Percentiles rank a stretch among this genome's conserved stretches.
Evolutionary conservation across 345 rosid genomes (phyloP).

Genomic region (Populus nigra): DNA sequence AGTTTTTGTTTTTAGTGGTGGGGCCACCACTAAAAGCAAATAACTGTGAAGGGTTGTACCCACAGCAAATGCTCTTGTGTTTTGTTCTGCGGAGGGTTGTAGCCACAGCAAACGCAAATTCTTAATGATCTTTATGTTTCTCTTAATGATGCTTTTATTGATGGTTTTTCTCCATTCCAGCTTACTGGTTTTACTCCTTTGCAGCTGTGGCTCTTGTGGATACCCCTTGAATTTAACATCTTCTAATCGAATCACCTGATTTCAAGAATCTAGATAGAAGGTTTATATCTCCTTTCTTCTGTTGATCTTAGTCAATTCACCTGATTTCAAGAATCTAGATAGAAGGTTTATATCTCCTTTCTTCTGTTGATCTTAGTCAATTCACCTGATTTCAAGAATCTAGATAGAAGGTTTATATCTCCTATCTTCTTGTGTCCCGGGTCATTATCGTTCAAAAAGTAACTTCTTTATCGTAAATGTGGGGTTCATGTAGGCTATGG

Average conservation of each 20-base stretch:
- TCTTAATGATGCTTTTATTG: neutral
- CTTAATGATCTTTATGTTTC: neutral
- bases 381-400: conserved; percentile 51
- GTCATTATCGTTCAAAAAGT: conserved; percentile 41
- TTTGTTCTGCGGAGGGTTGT: no score
- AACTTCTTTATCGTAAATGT: conserved; percentile 64
- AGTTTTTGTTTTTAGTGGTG: no score
- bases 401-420: conserved; percentile 41
- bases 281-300: conserved; percentile 46
- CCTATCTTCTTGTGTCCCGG: conserved; percentile 47
- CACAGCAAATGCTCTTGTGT: no score
- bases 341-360: conserved; percentile 46
- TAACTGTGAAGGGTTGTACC: no score
- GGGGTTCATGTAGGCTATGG: conserved; percentile 64
- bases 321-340: conserved; percentile 41
- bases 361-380: conserved; percentile 54
- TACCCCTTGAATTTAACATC: conserved; percentile 62
- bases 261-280: conserved; percentile 41
- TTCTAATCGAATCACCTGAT: conserved; percentile 42
- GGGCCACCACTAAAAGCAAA: no score
- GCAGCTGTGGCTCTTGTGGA: conserved; percentile 63
- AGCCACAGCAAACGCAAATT: no score
- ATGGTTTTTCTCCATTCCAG: neutral
- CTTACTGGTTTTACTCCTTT: conserved; percentile 9
- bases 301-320: conserved; percentile 62